Percentiles rank a stretch among this genome's conserved stretches.
These are phyloP conservation scores for Staphylotrichum tortipilum DNA, from an alignment of 495 filamentous ascomycete genomes.

Conservation along the genomic window DNA sequence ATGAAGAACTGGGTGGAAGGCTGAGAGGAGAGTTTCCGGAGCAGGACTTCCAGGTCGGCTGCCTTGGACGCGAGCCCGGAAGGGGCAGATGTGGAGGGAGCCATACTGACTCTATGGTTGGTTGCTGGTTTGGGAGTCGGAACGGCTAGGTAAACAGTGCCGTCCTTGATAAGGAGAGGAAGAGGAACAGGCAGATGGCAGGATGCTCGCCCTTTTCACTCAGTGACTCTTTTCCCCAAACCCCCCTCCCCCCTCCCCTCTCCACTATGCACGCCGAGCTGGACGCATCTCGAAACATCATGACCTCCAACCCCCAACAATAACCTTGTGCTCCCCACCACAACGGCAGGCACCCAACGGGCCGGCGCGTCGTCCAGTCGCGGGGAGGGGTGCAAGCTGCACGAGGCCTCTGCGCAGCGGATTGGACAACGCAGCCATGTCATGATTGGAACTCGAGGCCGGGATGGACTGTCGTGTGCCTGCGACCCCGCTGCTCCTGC, in stretches of 20 bases:
- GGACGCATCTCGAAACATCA: neutral
- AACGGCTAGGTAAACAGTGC: neutral
- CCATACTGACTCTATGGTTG: too few relatives aligned
- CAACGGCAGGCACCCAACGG: neutral
- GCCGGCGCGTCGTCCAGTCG: constrained; percentile 1
- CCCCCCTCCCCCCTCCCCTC: too few relatives aligned
- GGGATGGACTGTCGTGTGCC: neutral
- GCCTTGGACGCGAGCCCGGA: too few relatives aligned
- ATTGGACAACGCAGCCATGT: constrained; percentile 2
- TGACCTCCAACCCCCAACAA: constrained; percentile 1
- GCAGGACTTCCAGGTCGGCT: too few relatives aligned
- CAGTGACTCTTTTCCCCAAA: too few relatives aligned
- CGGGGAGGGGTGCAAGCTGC: neutral
- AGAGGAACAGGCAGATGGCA: neutral
- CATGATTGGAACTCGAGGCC: neutral
- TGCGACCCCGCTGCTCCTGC: neutral
- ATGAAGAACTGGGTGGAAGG: neutral
- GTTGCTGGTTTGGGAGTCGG: too few relatives aligned
- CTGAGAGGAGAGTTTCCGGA: too few relatives aligned
- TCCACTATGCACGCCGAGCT: neutral
- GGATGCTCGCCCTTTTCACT: neutral
- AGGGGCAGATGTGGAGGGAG: too few relatives aligned
- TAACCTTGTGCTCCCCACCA: neutral
- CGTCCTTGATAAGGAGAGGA: neutral
- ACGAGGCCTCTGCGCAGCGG: constrained; percentile 8